Conservation (phyloP, 2,329 filamentous ascomycete genomes). For the Colletotrichum tropicale region DNA sequence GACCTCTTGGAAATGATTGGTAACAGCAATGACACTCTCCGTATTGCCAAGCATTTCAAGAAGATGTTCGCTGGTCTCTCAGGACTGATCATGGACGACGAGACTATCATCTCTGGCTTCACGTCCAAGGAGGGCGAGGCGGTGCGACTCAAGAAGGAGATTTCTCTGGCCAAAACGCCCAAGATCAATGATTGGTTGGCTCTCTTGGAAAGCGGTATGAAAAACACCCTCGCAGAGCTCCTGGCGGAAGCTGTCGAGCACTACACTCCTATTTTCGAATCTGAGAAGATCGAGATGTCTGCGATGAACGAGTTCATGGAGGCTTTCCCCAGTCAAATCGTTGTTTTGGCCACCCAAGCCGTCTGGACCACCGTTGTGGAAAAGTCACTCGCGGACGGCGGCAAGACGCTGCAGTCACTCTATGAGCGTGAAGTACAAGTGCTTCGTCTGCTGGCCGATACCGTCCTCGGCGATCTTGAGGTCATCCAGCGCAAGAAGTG, state of each 20-base stretch:
- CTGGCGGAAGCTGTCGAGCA: conserved; percentile 84
- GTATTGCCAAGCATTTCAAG: conserved; percentile 97
- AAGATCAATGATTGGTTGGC: conserved; percentile 99
- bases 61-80: conserved; percentile 99
- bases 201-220: conserved; percentile 91
- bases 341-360: conserved; percentile 91
- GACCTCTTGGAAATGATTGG: conserved; percentile 98
- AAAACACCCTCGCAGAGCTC: conserved; percentile 87
- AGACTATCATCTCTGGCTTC: conserved; percentile 87
- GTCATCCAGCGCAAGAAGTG: conserved; percentile 92
- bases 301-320: conserved; percentile 82
- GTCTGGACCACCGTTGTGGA: conserved; percentile 93
- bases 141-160: conserved; percentile 85
- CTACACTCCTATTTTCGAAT: conserved; percentile 79
- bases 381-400: conserved; percentile 73
- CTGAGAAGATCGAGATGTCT: conserved; percentile 70
- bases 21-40: conserved; percentile 96
- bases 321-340: conserved; percentile 89
- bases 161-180: conserved; percentile 91
- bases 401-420: conserved; percentile 69
- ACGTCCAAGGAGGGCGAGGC: conserved; percentile 95
- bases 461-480: conserved; percentile 88
- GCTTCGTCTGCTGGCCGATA: conserved; percentile 83
- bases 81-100: conserved; percentile 89
- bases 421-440: conserved; percentile 86